Evolutionary conservation across 805 yeast genomes (phyloP).

Genomic region (Spathaspora hagerdaliae): DNA sequence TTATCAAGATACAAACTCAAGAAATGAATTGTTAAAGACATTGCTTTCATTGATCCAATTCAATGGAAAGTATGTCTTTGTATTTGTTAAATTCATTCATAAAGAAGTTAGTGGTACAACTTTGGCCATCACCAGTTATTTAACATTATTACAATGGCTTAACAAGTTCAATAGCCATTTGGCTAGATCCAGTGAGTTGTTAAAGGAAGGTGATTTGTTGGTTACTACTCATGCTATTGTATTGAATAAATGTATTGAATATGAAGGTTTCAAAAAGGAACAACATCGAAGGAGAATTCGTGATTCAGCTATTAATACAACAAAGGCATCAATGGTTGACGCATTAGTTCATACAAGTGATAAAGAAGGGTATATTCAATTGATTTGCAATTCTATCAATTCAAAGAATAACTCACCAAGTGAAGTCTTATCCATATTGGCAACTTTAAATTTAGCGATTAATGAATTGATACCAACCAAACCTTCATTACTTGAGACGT

Average conservation of each 20-base stretch:
- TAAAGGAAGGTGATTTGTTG: constrained; percentile 18
- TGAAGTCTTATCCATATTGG: constrained; percentile 16
- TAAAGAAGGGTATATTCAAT: not conserved
- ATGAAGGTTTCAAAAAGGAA: constrained; percentile 1
- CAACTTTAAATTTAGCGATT: constrained; percentile 20
- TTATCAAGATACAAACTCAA: constrained; percentile 49
- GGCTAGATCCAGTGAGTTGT: constrained; percentile 11
- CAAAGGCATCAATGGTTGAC: constrained; percentile 13
- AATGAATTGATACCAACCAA: constrained; percentile 19
- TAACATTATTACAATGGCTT: constrained; percentile 58
- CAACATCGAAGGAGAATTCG: constrained; percentile 20
- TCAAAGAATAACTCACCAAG: not conserved
- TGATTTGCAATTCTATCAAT: not conserved
- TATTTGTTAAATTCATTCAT: constrained; percentile 37
- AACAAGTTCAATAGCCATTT: constrained; percentile 26
- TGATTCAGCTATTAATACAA: constrained; percentile 25
- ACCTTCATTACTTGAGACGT: constrained; percentile 17
- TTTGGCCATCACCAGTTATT: constrained; percentile 53
- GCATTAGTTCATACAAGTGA: constrained; percentile 1
- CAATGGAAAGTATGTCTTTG: constrained; percentile 29
- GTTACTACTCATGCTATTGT: constrained; percentile 29
- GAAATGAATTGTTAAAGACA: constrained; percentile 36
- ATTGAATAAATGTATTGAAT: constrained; percentile 23
- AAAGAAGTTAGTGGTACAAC: constrained; percentile 22
- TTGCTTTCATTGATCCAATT: constrained; percentile 32